A percentile compares a stretch with the other conserved stretches of the same genome.
Evolutionary conservation across 192 early-diverging fungal species (phyloP).

Genomic region (Backusella australiensis): DNA sequence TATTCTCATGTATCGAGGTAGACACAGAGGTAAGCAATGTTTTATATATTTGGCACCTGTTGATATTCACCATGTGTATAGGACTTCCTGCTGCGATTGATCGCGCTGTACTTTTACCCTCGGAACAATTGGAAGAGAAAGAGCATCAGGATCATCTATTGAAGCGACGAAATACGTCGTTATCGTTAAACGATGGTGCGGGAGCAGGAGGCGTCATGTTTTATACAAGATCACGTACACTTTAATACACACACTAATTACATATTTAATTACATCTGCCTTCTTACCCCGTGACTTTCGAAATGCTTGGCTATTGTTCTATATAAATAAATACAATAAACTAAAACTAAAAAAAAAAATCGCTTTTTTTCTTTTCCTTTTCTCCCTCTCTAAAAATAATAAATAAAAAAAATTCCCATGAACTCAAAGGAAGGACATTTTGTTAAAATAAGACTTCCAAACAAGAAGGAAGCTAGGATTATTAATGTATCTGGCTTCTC

Average conservation of each 20-base stretch:
- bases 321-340: neutral
- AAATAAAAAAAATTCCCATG: neutral
- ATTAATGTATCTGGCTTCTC: slow-evolving; percentile 1
- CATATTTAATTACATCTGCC: neutral
- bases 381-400: neutral
- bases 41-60: too few species aligned
- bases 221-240: slow-evolving; percentile 19
- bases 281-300: neutral
- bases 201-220: neutral
- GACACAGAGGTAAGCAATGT: slow-evolving; percentile 26
- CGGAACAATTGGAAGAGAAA: slow-evolving; percentile 26
- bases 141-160: slow-evolving; percentile 21
- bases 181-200: neutral
- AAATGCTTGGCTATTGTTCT: neutral
- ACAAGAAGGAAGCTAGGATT: neutral
- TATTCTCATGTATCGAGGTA: slow-evolving; percentile 36
- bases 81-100: slow-evolving; percentile 37
- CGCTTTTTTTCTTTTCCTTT: neutral
- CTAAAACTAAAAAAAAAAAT: neutral
- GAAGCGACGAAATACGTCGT: slow-evolving; percentile 14
- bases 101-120: slow-evolving; percentile 33
- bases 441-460: neutral
- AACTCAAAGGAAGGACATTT: neutral
- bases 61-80: neutral
- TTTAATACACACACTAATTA: neutral